phyloP scores from a whole-genome alignment of 441 rosid genomes.

The Populus trichocarpa region DNA sequence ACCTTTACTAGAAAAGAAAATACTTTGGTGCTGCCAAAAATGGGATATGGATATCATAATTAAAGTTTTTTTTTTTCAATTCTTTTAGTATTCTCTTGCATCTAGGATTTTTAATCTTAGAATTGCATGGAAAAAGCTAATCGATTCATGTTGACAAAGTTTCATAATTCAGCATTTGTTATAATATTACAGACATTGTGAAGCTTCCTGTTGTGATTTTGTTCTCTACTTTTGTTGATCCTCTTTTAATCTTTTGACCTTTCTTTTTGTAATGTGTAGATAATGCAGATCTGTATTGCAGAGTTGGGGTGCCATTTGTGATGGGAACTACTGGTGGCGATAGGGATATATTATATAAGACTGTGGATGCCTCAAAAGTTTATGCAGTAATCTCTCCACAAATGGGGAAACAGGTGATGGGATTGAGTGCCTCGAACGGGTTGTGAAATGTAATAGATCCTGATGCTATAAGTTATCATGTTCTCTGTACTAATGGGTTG shows the following conservation, averaged over 20 bases:
- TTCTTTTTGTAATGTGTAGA: constrained; percentile 31
- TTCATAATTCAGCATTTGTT: background rate
- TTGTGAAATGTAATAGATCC: background rate
- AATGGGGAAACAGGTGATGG: constrained; percentile 77
- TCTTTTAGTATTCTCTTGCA: background rate
- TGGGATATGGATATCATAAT: background rate
- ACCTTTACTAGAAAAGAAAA: background rate
- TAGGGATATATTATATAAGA: constrained; percentile 49
- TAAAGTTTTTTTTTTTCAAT: background rate
- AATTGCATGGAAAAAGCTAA: background rate
- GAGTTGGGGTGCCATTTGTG: constrained; percentile 87
- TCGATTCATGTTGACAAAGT: background rate
- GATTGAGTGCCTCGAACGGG: background rate
- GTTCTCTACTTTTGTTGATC: background rate
- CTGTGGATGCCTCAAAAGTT: constrained; percentile 51
- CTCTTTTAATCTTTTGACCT: background rate
- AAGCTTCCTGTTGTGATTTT: background rate
- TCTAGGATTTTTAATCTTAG: background rate
- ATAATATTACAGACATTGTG: background rate
- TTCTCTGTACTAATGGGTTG: constrained; percentile 13
- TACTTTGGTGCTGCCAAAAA: background rate
- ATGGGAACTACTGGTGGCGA: constrained; percentile 95
- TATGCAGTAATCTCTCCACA: constrained; percentile 88
- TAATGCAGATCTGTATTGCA: constrained; percentile 70
- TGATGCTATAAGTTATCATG: background rate